These are phyloP conservation scores for Candida morakotiae DNA, from an alignment of 805 yeast species.

Conservation along the genomic window DNA sequence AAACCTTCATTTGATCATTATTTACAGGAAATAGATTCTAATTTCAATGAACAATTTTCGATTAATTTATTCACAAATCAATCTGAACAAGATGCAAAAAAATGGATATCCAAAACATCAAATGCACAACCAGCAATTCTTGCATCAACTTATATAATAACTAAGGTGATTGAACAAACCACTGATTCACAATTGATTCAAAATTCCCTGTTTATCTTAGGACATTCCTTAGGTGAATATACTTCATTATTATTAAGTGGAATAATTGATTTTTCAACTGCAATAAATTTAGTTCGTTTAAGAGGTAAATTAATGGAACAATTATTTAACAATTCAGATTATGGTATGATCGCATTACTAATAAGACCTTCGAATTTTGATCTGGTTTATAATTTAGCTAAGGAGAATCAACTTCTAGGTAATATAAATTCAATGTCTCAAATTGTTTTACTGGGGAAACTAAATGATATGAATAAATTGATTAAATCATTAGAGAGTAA, in stretches of 20 bases:
- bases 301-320: conserved; percentile 44
- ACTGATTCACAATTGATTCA: conserved; percentile 16
- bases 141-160: conserved; percentile 33
- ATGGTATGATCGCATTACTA: conserved; percentile 34
- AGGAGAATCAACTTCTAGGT: conserved; percentile 33
- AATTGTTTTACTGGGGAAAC: conserved; percentile 42
- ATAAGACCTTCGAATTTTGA: conserved; percentile 21
- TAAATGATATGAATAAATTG: conserved; percentile 17
- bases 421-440: conserved; percentile 43
- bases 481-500: conserved; percentile 16
- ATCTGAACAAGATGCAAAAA: conserved; percentile 7
- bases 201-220: conserved; percentile 24
- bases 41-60: conserved; percentile 19
- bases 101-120: conserved; percentile 31
- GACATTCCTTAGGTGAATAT: conserved; percentile 53
- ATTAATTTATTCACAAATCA: conserved; percentile 13
- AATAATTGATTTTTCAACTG: conserved; percentile 25
- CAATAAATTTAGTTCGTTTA: conserved; percentile 39
- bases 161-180: conserved; percentile 15
- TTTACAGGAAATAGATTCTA: conserved; percentile 17
- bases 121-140: conserved; percentile 55
- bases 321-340: conserved; percentile 11
- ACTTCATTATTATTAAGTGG: conserved; percentile 40
- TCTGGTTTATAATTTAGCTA: conserved; percentile 15
- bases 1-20: conserved; percentile 9